Evolutionary conservation across 768 basidiomycete genomes (phyloP), one percentile per base, ranked within the genome.

Genomic region (Jaapia argillacea): DNA sequence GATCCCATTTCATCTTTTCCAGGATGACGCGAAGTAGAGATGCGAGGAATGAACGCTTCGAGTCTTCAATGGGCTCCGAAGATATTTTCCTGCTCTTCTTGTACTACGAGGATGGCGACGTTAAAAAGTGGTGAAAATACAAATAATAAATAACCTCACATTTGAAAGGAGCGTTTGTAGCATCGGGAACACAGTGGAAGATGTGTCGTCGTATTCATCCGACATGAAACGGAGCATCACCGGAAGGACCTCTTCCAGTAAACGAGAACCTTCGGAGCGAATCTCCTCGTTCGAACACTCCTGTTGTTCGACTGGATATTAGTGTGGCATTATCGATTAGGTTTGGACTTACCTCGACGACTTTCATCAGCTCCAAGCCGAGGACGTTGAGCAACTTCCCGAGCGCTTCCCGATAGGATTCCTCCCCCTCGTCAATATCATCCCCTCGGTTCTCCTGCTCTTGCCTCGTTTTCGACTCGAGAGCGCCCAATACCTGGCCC

Each of bases 1-100:
- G 79, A 39, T 83, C 83, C 89, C 92, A 99, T 56, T 86, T 89
- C 75, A 97, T 73, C 64, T 97, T 96, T 42, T 74, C 69, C 36
- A 98, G 64, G 21, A 89, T 73, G 36, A 91, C 83, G 51, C 81
- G 69, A 3, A 98, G 69, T 4, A 96, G 65, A 2, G 81, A 81
- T 2, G 68, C 66, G 22, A 99, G 71, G 69, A 98, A 97, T 4
- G 79, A 66, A 18, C 80, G 75, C 58, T 80, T 81, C 27, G 72
- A 61, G 18, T 79, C 74, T 36, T 87, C 80, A 14, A 83, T 61
- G 36, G 77, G 75, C 10, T 68, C 75, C 1, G 75, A 61, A 6
- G 81, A 75, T 7, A 74, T 61, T 61, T 85, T 78, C 50, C 77
- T 67, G 52, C 60, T 56, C 51, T 82, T 70, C 63, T 98, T 99